Evolutionary conservation across 352 stramenopile genomes (phyloP).

Genomic region (Blastocystis sp.): DNA sequence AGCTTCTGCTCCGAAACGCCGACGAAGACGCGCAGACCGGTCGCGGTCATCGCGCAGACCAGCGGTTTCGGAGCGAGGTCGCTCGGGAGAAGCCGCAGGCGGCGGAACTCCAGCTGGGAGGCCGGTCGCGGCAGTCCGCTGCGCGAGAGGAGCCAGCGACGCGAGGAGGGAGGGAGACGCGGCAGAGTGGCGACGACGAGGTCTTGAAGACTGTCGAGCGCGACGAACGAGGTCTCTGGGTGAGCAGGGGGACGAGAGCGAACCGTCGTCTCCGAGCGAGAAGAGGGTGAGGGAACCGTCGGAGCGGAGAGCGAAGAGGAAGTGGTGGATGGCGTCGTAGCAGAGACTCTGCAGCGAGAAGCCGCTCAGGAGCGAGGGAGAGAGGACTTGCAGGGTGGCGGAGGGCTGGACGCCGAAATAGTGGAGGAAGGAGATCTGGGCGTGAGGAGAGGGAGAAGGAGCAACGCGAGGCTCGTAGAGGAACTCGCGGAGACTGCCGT

Average conservation of each 20-base stretch:
- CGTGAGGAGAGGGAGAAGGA: not conserved
- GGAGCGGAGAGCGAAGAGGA: not conserved
- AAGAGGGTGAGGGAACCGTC: not conserved
- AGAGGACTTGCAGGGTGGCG: not conserved
- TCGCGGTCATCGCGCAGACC: not conserved
- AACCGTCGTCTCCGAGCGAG: not conserved
- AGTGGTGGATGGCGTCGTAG: not conserved
- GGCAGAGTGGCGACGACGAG: not conserved
- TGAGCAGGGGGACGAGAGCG: not conserved
- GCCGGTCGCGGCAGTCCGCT: not conserved
- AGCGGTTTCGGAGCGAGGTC: not conserved
- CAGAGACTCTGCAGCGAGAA: not conserved
- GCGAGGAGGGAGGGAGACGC: not conserved
- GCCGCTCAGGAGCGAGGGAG: not conserved
- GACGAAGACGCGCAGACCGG: not conserved
- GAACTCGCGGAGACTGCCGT: conserved; percentile 10
- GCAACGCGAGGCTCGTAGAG: not conserved
- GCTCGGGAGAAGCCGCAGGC: not conserved
- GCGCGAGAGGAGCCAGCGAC: not conserved
- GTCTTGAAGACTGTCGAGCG: not conserved
- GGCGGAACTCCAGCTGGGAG: not conserved
- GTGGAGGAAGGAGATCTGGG: not conserved
- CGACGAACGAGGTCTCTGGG: not conserved
- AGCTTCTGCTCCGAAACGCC: not conserved
- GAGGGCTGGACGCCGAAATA: not conserved